phyloP scores from a whole-genome alignment of 2,329 filamentous ascomycete genomes.

The Rosellinia necatrix region DNA sequence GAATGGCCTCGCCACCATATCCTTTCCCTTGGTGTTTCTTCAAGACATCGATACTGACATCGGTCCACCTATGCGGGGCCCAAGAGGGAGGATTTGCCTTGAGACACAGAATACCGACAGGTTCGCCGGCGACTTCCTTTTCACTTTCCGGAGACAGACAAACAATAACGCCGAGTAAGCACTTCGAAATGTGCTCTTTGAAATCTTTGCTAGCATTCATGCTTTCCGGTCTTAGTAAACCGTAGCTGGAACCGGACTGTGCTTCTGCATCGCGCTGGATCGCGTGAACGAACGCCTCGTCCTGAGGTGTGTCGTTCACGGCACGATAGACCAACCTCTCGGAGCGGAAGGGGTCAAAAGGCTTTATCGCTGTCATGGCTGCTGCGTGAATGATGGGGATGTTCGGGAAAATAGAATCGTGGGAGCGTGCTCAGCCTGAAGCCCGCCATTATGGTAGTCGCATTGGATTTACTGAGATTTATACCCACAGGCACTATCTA shows the following conservation, averaged over 20 bases:
- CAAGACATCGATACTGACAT: slow-evolving; percentile 42
- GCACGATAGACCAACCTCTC: slow-evolving; percentile 45
- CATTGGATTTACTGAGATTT: neutral
- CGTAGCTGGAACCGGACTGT: slow-evolving; percentile 36
- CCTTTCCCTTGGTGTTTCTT: slow-evolving; percentile 39
- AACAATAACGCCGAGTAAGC: slow-evolving; percentile 44
- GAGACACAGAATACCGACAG: slow-evolving; percentile 43
- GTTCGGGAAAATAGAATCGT: neutral
- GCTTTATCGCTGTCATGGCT: slow-evolving; percentile 28
- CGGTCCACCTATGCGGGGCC: slow-evolving; percentile 48
- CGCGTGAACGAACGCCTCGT: slow-evolving; percentile 38
- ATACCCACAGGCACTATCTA: too few species aligned
- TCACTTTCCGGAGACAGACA: slow-evolving; percentile 38
- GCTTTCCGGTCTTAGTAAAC: slow-evolving; percentile 39
- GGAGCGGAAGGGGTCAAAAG: slow-evolving; percentile 43
- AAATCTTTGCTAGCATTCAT: slow-evolving; percentile 36
- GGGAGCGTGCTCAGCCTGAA: neutral
- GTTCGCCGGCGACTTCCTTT: slow-evolving; percentile 21
- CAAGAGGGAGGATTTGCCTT: slow-evolving; percentile 28
- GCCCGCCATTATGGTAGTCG: too few species aligned
- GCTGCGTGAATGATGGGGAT: neutral
- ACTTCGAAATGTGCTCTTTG: slow-evolving; percentile 36
- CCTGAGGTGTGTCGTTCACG: slow-evolving; percentile 41
- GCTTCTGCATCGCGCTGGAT: slow-evolving; percentile 40
- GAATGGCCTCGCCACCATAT: slow-evolving; percentile 46